Evolutionary conservation across 768 basidiomycete species (phyloP), one percentile per base, ranked within the genome.

Genomic region (Candolleomyces eurysporus): DNA sequence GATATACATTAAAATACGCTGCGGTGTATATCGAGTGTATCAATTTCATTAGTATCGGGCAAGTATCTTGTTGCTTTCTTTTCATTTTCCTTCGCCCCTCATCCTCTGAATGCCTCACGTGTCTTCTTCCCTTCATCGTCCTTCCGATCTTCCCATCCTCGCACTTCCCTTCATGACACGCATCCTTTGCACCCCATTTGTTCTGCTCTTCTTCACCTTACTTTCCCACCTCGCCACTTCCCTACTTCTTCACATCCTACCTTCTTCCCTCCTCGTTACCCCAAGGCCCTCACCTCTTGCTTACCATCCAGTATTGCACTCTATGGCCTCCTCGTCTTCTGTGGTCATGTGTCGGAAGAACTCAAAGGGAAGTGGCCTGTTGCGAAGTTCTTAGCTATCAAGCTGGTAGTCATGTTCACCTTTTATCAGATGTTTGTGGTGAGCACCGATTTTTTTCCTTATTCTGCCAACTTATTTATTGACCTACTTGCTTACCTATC

Each of bases 301-400:
- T 21, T 51, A 21, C 43, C n/a, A 49, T 48, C n/a, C 42, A 92
- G 91, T 67, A 69, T 96, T 42, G 94, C 95, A 2, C 79, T 96
- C 2, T 96, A 96, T 67, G 95, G 93, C 8, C 77, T 97, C 8
- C 68, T 96, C 13, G 65, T 94, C 14, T 94, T 95, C 73, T 96
- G 96, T 69, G 87, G 83, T 21, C 78, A 96, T 49, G 92, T 87
- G 53, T 84, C 87, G 61, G 87, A 90, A 17, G 94, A 95, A 65
- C 82, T 96, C n/a, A 75, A 68, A 58, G 91, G 88, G 39, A 81
- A 85, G 17, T 81, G 88, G 30, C 95, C 94, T 30, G 75, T 95
- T 32, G 84, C 88, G 26, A 96, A 96, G 77, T 96, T 96, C 72
- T 69, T 96, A 62, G 77, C 85, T 3, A 94, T 96, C 78, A 96